Evolutionary conservation across 2,329 filamentous ascomycete genomes (phyloP), one percentile per base, ranked within the genome.

Genomic region (Botrytis porri): DNA sequence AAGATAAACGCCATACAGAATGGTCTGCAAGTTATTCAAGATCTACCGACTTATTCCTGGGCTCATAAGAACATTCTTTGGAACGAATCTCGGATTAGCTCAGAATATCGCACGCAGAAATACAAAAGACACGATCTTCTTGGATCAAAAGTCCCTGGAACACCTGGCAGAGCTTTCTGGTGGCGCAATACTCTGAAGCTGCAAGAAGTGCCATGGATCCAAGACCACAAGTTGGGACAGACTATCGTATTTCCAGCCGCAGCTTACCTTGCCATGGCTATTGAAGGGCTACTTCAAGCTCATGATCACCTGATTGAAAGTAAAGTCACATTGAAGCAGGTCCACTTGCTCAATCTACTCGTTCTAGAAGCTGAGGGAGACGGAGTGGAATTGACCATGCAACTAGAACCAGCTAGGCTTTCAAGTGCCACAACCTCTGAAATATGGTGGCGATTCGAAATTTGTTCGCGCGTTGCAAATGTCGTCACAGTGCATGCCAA

Each of bases 61-160:
- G 84, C 87, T 61, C 85, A 87, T 75, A 81, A 82, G 2, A 81
- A 82, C 39, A 73, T 76, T 0, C 86, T 87, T 75, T 88, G 86
- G 86, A 82, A 85, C 72, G 86, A 88, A 73, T 85, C 85, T 1
- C 84, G 85, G 63, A 77, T 85, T 3, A 84, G 84, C 29, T 76
- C 78, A 14, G 82, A 84, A 25, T 83, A 83, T 70, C 83, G 86
- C 1, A 83, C 84, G n/a, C 61, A 61, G 25, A 72, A 73, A 61
- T 64, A 72, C 8, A 79, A 80, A 1, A 75, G 79, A 3, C 84
- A 83, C 29, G 81, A 82, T 25, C 81, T 85, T 39, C 82, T 82
- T 73, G 81, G 83, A 35, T 77, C 78, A 4, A 74, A 78, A 10
- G 64, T 75, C 20, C 79, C 79, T 78, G 80, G 79, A 67, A 35